These are phyloP conservation scores for Amanita fuliginea DNA, from an alignment of 768 basidiomycete species.

Conservation along the genomic window DNA sequence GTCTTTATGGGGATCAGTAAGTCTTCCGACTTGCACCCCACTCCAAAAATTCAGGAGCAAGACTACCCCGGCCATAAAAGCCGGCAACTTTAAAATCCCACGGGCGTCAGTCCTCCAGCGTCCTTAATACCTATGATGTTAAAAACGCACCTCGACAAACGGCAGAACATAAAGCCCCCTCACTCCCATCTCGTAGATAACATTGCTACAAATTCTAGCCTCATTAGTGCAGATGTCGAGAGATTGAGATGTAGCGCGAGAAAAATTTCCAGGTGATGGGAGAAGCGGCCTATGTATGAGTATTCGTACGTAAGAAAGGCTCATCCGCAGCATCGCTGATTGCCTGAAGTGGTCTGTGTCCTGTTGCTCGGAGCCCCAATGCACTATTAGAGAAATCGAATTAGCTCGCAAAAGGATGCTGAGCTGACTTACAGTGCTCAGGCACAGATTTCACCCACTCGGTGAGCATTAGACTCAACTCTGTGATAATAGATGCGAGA, in stretches of 20 bases:
- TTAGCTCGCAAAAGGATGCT: background rate
- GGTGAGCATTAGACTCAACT: constrained; percentile 61
- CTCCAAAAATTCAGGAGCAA: background rate
- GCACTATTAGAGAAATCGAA: constrained; percentile 20
- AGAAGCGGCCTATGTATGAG: constrained; percentile 73
- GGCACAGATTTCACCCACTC: constrained; percentile 62
- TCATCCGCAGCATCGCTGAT: constrained; percentile 42
- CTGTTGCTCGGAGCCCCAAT: constrained; percentile 40
- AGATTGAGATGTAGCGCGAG: constrained; percentile 45
- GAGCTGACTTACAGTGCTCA: constrained; percentile 33
- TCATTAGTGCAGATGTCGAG: constrained; percentile 74
- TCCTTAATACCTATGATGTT: background rate
- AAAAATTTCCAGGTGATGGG: constrained; percentile 39
- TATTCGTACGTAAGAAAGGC: constrained; percentile 53
- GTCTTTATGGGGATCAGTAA: background rate
- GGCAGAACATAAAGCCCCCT: constrained; percentile 15
- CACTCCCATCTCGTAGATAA: constrained; percentile 48
- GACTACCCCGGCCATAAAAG: background rate
- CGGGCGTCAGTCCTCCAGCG: background rate
- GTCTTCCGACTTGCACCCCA: background rate
- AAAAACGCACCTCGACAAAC: background rate
- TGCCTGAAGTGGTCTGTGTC: constrained; percentile 40
- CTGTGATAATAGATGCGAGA: constrained; percentile 56
- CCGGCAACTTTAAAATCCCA: background rate
- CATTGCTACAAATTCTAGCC: constrained; percentile 74